Evolutionary conservation across 805 yeast genomes (phyloP).

Genomic region (Candida ipomoeae): DNA sequence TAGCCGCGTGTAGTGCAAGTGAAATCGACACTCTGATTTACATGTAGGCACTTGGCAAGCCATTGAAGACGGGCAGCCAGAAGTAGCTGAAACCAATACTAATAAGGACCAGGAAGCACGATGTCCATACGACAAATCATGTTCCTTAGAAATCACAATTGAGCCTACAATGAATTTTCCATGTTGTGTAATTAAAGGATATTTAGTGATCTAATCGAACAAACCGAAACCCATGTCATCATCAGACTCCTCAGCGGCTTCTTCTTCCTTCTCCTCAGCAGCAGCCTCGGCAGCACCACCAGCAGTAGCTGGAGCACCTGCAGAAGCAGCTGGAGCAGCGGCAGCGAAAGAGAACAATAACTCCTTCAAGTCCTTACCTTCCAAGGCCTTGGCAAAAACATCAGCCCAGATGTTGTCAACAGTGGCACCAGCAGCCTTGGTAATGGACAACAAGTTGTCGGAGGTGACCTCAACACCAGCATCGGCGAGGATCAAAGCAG

Average conservation of each 20-base stretch:
- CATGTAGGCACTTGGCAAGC: no score
- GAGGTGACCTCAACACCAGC: slow-evolving; percentile 91
- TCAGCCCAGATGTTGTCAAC: slow-evolving; percentile 84
- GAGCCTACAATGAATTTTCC: not conserved
- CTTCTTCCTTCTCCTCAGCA: slow-evolving; percentile 21
- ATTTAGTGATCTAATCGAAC: slow-evolving; percentile 22
- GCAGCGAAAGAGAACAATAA: slow-evolving; percentile 56
- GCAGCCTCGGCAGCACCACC: slow-evolving; percentile 50
- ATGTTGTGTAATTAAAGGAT: slow-evolving; percentile 13
- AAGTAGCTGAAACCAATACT: no score
- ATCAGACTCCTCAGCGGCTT: slow-evolving; percentile 20
- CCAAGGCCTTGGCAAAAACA: slow-evolving; percentile 83
- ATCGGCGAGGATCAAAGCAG: slow-evolving; percentile 97
- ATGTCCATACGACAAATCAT: no score
- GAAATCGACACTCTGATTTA: no score
- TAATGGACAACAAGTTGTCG: slow-evolving; percentile 74
- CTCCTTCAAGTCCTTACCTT: slow-evolving; percentile 79
- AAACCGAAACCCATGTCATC: slow-evolving; percentile 32
- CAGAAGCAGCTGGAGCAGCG: slow-evolving; percentile 39
- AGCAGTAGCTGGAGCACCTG: slow-evolving; percentile 32
- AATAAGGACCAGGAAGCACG: no score
- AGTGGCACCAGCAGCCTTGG: slow-evolving; percentile 78
- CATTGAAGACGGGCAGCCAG: no score
- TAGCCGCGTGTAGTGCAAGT: no score
- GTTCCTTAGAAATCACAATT: not conserved